phyloP scores from a whole-genome alignment of 2,329 filamentous ascomycete species.

The Metarhizium guizhouense region DNA sequence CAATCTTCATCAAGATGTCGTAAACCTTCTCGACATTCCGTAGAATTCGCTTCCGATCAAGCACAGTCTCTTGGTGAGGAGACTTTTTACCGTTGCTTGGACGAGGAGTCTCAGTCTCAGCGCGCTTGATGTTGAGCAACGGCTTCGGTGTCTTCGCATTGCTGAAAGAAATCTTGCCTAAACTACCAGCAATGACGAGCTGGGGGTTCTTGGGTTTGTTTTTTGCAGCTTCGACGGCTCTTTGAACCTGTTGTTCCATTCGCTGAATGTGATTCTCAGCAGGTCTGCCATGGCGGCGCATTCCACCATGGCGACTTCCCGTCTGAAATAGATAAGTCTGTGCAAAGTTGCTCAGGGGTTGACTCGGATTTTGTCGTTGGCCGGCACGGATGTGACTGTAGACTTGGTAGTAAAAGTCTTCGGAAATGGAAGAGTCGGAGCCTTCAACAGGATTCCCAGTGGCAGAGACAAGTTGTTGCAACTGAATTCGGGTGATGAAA shows the following conservation, averaged over 20 bases:
- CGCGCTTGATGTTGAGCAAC: constrained; percentile 87
- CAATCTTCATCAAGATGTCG: constrained; percentile 79
- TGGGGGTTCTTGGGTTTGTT: constrained; percentile 97
- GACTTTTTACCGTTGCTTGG: constrained; percentile 39
- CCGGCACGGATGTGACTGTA: constrained; percentile 89
- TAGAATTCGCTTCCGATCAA: constrained; percentile 75
- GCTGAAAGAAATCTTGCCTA: constrained; percentile 98
- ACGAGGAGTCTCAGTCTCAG: constrained; percentile 55
- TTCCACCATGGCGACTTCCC: constrained; percentile 68
- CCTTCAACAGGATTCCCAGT: constrained; percentile 81
- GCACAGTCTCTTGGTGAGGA: constrained; percentile 32
- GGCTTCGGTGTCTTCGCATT: constrained; percentile 97
- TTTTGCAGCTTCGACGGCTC: constrained; percentile 94
- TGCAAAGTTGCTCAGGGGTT: constrained; percentile 90
- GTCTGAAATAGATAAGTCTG: constrained; percentile 97
- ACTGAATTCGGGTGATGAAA: constrained; percentile 94
- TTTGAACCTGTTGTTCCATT: constrained; percentile 98
- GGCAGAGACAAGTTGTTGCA: constrained; percentile 90
- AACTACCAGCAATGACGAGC: constrained; percentile 87
- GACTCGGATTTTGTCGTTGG: constrained; percentile 81
- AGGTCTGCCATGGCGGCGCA: constrained; percentile 67
- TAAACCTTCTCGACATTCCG: constrained; percentile 87
- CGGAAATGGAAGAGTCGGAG: constrained; percentile 70
- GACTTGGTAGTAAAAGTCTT: constrained; percentile 99
- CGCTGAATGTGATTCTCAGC: constrained; percentile 97